These are phyloP conservation scores for Clavispora carvajalis DNA, from an alignment of 805 yeast species.

Conservation along the genomic window DNA sequence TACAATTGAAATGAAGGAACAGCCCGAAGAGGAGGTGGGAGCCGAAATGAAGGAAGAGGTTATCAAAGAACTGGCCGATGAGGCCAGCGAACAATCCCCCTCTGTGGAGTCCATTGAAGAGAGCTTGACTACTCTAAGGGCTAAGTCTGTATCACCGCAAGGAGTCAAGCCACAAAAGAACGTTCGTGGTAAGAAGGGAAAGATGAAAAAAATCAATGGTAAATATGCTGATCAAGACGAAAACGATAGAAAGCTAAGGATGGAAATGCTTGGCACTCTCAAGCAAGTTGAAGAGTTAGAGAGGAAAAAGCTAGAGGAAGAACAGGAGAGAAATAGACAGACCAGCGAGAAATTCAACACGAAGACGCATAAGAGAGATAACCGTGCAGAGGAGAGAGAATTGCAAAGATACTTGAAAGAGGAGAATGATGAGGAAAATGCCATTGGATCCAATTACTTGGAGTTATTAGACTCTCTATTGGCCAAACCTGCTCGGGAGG, in stretches of 20 bases:
- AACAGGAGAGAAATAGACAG: conserved; percentile 22
- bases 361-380: conserved; percentile 36
- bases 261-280: conserved; percentile 81
- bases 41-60: background rate
- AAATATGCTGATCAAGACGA: conserved; percentile 93
- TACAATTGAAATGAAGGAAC: background rate
- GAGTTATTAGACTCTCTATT: conserved; percentile 43
- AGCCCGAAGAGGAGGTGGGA: background rate
- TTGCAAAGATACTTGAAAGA: conserved; percentile 38
- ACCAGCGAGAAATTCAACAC: conserved; percentile 18
- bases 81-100: background rate
- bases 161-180: conserved; percentile 37
- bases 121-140: conserved; percentile 6
- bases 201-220: conserved; percentile 71
- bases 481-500: conserved; percentile 43
- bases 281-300: conserved; percentile 44
- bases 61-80: too few relatives aligned
- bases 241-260: conserved; percentile 67
- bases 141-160: conserved; percentile 4
- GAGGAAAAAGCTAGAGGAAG: conserved; percentile 16
- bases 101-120: background rate
- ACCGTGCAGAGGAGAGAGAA: conserved; percentile 42
- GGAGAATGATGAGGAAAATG: conserved; percentile 29
- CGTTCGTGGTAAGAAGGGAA: conserved; percentile 74
- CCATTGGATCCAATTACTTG: conserved; percentile 27